Evolutionary conservation across 2,329 filamentous ascomycete genomes (phyloP), one percentile per base, ranked within the genome.

Genomic region (Aureobasidium zeae): DNA sequence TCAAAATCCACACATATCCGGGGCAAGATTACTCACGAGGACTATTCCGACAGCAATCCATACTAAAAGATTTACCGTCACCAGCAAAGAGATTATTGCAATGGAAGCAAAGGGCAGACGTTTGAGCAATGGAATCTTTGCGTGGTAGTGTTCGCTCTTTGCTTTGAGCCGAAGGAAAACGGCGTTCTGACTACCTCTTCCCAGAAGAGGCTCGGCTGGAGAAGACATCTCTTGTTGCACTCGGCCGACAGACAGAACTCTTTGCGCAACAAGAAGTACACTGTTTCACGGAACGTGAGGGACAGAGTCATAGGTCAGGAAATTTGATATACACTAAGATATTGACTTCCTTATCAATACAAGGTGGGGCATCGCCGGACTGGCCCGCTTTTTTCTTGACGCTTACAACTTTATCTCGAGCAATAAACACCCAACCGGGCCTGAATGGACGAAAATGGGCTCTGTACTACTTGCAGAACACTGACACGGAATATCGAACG

Each of bases 31-130:
- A 55, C 65, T 35, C 64, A 75, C 73, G 52, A 79, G 55, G 3
- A 80, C 70, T 49, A 79, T 68, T 8, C 69, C 76, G 8, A 72
- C 71, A 16, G 68, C 71, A 36, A 71, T 64, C 77, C 77, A 81
- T 7, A 76, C 72, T 2, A 75, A 41, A 3, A 72, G 53, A 56
- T 81, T 80, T 39, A 77, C 57, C 3, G 68, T 36, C 1, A 71
- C 64, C 29, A 81, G 59, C 1, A 72, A 59, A 2, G 69, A 34
- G 20, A 80, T 77, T 21, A 79, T 76, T 1, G 69, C 71, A 28
- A 80, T 63, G 0, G 72, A 75, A 1, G 68, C 60, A 4, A 77
- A 68, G 1, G 76, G 77, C 3, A 80, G 64, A 45, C 67, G 72
- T 22, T 69, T 64, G 10, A 81, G 57, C 7, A 71, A 72, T 0